Evolutionary conservation across 2,329 filamentous ascomycete genomes (phyloP).

Genomic region (Pezicula neosporulosa): DNA sequence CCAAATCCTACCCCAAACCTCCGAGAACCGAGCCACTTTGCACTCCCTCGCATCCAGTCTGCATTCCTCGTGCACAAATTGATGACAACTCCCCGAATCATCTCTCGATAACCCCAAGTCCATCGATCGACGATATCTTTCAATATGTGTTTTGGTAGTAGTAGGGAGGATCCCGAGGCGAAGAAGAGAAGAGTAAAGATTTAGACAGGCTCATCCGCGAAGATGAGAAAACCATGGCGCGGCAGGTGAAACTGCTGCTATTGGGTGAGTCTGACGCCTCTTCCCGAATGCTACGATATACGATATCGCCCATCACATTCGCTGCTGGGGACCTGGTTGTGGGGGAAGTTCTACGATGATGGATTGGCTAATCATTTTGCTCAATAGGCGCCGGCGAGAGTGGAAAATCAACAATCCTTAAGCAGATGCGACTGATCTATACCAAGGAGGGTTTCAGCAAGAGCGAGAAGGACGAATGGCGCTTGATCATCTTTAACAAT

Average conservation of each 20-base stretch:
- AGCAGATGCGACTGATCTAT: slow-evolving; percentile 99
- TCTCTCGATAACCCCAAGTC: slow-evolving; percentile 1
- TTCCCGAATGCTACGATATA: slow-evolving; percentile 3
- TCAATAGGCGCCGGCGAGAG: slow-evolving; percentile 85
- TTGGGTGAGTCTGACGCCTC: slow-evolving; percentile 60
- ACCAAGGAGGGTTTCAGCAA: slow-evolving; percentile 80
- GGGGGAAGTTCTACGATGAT: neutral
- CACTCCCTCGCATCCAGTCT: no score
- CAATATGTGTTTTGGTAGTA: slow-evolving; percentile 64
- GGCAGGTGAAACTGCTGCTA: slow-evolving; percentile 90
- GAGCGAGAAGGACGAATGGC: slow-evolving; percentile 87
- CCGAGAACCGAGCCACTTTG: no score
- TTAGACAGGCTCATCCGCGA: slow-evolving; percentile 83
- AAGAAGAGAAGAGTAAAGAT: slow-evolving; percentile 63
- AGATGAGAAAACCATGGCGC: slow-evolving; percentile 82
- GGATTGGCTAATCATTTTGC: slow-evolving; percentile 12
- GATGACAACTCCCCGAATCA: neutral
- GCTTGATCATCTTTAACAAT: slow-evolving; percentile 94
- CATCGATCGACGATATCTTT: slow-evolving; percentile 15
- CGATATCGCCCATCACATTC: slow-evolving; percentile 1
- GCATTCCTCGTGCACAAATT: neutral
- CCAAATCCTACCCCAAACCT: neutral
- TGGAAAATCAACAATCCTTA: slow-evolving; percentile 93
- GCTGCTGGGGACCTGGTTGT: neutral
- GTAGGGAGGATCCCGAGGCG: slow-evolving; percentile 40